Evolutionary conservation across 78 protist genomes (phyloP).

Genomic region (Polysphondylium violaceum): DNA sequence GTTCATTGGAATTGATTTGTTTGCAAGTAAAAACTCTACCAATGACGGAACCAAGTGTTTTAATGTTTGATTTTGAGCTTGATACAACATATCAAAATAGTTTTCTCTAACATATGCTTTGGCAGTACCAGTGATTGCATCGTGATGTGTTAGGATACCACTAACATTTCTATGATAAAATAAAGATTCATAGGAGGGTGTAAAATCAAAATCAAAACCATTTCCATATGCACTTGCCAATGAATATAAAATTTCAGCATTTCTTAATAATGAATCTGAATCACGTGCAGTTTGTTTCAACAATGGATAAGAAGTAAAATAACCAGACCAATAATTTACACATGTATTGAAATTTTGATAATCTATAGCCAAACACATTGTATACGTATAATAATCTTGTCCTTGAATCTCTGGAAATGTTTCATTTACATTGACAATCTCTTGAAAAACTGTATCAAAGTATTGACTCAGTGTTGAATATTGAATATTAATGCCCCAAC

Average conservation of each 20-base stretch:
- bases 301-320: slow-evolving; percentile 23
- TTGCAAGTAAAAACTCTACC: slow-evolving; percentile 25
- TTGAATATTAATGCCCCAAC: not conserved
- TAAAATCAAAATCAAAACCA: slow-evolving; percentile 10
- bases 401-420: not conserved
- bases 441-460: slow-evolving; percentile 25
- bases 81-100: slow-evolving; percentile 31
- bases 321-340: slow-evolving; percentile 66
- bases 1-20: slow-evolving; percentile 7
- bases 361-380: slow-evolving; percentile 18
- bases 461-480: slow-evolving; percentile 41
- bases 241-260: slow-evolving; percentile 15
- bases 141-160: slow-evolving; percentile 66
- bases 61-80: slow-evolving; percentile 11
- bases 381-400: slow-evolving; percentile 19
- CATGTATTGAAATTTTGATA: slow-evolving; percentile 34
- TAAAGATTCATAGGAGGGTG: not conserved
- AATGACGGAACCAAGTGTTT: slow-evolving; percentile 8
- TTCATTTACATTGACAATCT: not conserved
- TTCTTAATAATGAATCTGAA: slow-evolving; percentile 24
- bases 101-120: slow-evolving; percentile 21
- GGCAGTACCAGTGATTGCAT: slow-evolving; percentile 62
- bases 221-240: not conserved
- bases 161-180: slow-evolving; percentile 42
- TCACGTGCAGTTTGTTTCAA: slow-evolving; percentile 19